Conservation (phyloP, 2,329 filamentous ascomycete species). For the Tolypocladium tundrense region DNA sequence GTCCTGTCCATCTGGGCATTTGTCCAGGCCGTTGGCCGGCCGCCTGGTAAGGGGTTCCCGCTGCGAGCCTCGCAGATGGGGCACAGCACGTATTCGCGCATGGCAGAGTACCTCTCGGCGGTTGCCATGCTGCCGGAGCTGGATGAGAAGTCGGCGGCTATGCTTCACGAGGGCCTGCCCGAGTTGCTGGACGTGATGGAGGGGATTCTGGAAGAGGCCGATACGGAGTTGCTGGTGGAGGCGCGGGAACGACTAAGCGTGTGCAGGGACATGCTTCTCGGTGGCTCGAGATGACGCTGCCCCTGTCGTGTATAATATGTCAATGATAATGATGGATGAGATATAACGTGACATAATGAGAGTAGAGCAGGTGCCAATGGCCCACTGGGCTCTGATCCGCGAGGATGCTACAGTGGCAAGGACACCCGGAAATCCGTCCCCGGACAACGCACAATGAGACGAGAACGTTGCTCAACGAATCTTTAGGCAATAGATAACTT, state of each 20-base stretch:
- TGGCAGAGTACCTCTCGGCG: slow-evolving; percentile 41
- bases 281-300: slow-evolving; percentile 2
- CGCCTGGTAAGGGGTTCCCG: slow-evolving; percentile 35
- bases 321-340: background rate
- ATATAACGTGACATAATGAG: background rate
- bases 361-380: background rate
- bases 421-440: too few relatives aligned
- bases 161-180: slow-evolving; percentile 47
- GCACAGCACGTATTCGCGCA: slow-evolving; percentile 21
- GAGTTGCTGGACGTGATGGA: slow-evolving; percentile 34
- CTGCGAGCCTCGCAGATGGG: slow-evolving; percentile 33
- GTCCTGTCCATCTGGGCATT: slow-evolving; percentile 81
- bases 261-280: slow-evolving; percentile 33
- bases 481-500: background rate
- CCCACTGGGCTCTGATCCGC: background rate
- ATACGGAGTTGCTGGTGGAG: slow-evolving; percentile 65
- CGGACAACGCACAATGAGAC: too few relatives aligned
- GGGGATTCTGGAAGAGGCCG: slow-evolving; percentile 30
- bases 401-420: too few relatives aligned
- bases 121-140: slow-evolving; percentile 63
- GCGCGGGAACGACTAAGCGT: slow-evolving; percentile 60
- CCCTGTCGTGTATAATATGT: background rate
- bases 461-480: too few relatives aligned
- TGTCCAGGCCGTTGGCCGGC: slow-evolving; percentile 62
- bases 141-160: slow-evolving; percentile 53